Evolutionary conservation across 106 monocot genomes (phyloP), one percentile per base, ranked within the genome.

Genomic region (Allium sativum): DNA sequence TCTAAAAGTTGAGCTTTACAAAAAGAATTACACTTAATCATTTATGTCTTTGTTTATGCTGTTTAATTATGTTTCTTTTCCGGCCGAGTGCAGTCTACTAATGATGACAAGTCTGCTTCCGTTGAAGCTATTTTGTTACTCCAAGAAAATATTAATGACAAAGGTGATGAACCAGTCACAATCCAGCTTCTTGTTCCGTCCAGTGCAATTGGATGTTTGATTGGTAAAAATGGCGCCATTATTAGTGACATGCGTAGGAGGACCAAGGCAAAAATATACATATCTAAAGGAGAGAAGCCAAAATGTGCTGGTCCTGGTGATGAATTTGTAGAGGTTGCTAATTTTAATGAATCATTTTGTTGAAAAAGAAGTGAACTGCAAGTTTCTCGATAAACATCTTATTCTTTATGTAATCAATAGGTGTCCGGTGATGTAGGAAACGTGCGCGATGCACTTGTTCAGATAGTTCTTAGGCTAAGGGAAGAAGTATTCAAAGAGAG

Each of bases 201-300:
- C 47, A 96, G 79, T 57, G 77, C 78, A 16, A 80, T 96, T 64
- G 95, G 95, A 11, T 96, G 90, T 54, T 80, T 96, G 61, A 96
- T 96, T 61, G 95, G 95, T 11, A 96, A 84, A 73, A 69, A 79
- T 64, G 95, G 95, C 44, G 77, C 81, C 4, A 90, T 96, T 58
- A 74, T 96, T 47, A 90, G 79, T 79, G 95, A 96, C 43, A 96
- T 96, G 75, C 78, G 95, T 16, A 90, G 79, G 70, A 84, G 65
- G 20, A 82, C 95, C 15, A 87, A 82, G 65, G 81, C 95, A 45
- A 65, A 79, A n/a, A 90, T 96, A 76, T 76, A 56, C 51, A 96
- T 96, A 40, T 86, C 95, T 48, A 90, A 82, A 72, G 90, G 85
- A 12, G 84, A 93, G 45, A 93, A 87, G 45, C 81, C 87, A 10